Evolutionary conservation across 2,329 filamentous ascomycete genomes (phyloP).

Genomic region (Sclerotinia subarctica): DNA sequence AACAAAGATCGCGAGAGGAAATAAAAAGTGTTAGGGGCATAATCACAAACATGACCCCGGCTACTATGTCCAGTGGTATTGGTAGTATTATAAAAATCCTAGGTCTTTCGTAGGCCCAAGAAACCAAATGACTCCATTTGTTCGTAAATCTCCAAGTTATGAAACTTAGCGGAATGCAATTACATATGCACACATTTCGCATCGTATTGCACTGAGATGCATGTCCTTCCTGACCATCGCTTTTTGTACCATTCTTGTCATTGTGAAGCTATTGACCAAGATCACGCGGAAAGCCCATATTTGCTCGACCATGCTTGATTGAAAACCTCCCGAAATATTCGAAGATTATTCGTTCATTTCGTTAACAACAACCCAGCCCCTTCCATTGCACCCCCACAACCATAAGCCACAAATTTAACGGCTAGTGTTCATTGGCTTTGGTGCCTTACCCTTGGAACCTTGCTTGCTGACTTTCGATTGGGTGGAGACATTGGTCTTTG

Average conservation of each 20-base stretch:
- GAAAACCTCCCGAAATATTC: constrained; percentile 21
- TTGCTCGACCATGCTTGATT: constrained; percentile 36
- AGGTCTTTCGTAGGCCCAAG: constrained; percentile 9
- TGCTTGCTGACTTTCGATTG: constrained; percentile 83
- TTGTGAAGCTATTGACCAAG: constrained; percentile 38
- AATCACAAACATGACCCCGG: background rate
- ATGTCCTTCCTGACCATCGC: background rate
- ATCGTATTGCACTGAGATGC: constrained; percentile 8
- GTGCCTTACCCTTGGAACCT: constrained; percentile 84
- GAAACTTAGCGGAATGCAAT: constrained; percentile 3
- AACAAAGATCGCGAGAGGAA: background rate
- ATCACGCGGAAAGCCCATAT: constrained; percentile 36
- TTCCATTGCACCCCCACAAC: constrained; percentile 17
- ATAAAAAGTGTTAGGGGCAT: background rate
- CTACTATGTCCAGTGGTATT: background rate
- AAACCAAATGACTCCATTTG: constrained; percentile 10
- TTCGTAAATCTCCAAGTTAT: constrained; percentile 4
- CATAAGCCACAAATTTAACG: constrained; percentile 57
- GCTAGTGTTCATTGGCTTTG: constrained; percentile 81
- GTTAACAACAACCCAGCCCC: constrained; percentile 30
- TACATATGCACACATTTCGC: constrained; percentile 14
- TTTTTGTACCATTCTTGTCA: constrained; percentile 33
- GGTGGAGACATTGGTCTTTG: constrained; percentile 75
- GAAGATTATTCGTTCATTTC: constrained; percentile 15
- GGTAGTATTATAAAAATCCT: constrained; percentile 7